Evolutionary conservation across 2,329 filamentous ascomycete genomes (phyloP).

Genomic region (Aspergillus versicolor): DNA sequence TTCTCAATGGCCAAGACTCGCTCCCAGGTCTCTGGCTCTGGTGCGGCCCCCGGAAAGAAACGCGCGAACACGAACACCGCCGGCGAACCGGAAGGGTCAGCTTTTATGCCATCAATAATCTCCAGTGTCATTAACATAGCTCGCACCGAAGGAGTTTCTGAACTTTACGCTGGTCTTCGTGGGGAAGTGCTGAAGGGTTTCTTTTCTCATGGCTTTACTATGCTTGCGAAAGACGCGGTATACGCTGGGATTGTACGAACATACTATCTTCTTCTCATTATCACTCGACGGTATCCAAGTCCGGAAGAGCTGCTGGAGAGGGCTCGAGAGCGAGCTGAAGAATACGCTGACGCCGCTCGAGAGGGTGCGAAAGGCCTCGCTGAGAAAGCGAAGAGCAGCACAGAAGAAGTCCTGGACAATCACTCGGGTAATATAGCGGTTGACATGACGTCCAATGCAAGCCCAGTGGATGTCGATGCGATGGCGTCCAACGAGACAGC

Average conservation of each 20-base stretch:
- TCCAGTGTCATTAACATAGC: conserved; percentile 59
- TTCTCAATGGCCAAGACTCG: conserved; percentile 82
- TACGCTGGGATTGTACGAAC: conserved; percentile 69
- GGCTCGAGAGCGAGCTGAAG: conserved; percentile 41
- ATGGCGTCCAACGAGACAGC: conserved; percentile 42
- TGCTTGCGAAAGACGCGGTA: conserved; percentile 78
- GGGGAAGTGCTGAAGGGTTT: conserved; percentile 81
- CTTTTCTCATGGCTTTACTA: conserved; percentile 81
- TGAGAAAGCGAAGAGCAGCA: conserved; percentile 27
- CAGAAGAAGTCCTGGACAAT: conserved; percentile 24
- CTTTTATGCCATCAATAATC: conserved; percentile 56
- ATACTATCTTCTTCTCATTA: conserved; percentile 65
- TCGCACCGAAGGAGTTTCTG: conserved; percentile 63
- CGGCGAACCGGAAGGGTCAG: conserved; percentile 11
- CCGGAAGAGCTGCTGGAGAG: conserved; percentile 41
- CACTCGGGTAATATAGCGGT: conserved; percentile 25
- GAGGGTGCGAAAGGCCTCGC: conserved; percentile 38
- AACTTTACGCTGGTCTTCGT: conserved; percentile 72
- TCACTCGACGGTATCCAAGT: conserved; percentile 46
- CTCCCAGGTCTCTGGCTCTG: conserved; percentile 57
- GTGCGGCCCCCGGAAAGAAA: conserved; percentile 20
- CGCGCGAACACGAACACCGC: conserved; percentile 23
- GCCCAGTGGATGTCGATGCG: conserved; percentile 7
- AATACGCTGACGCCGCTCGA: conserved; percentile 41
- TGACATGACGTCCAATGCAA: conserved; percentile 30